Evolutionary conservation across 306 rosid genomes (phyloP).

Genomic region (Cucumis melo): DNA sequence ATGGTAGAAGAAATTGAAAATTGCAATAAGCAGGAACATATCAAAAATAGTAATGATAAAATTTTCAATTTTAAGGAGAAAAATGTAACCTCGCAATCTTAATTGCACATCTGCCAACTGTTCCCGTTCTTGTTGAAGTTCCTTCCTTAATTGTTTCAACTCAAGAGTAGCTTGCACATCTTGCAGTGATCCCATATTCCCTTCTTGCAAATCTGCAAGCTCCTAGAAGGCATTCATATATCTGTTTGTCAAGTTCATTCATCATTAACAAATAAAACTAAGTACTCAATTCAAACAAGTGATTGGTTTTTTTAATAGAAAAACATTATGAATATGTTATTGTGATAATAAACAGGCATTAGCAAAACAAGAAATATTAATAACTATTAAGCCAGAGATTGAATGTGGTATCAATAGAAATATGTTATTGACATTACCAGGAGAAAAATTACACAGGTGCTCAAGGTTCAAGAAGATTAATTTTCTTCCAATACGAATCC

Average conservation of each 20-base stretch:
- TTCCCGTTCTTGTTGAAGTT: conserved; percentile 50
- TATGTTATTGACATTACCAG: not conserved
- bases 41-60: not conserved
- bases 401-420: not conserved
- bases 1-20: conserved; percentile 1
- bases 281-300: conserved; percentile 3
- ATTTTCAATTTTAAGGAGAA: conserved; percentile 7
- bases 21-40: not conserved
- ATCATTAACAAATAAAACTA: conserved; percentile 41
- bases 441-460: not conserved
- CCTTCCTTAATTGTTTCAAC: conserved; percentile 40
- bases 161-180: conserved; percentile 34
- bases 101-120: conserved; percentile 32
- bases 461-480: not conserved
- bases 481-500: not conserved
- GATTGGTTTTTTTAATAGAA: not conserved
- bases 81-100: conserved; percentile 42
- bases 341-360: not conserved
- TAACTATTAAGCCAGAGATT: not conserved
- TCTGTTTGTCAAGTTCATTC: conserved; percentile 93
- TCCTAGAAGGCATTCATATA: conserved; percentile 99
- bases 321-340: not conserved
- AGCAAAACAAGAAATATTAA: not conserved
- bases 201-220: conserved; percentile 65
- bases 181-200: conserved; percentile 27